A percentile compares a stretch with the other conserved stretches of the same genome.
Evolutionary conservation across 163 green algal genomes (phyloP).

Genomic region (Trebouxia gelatinosa): DNA sequence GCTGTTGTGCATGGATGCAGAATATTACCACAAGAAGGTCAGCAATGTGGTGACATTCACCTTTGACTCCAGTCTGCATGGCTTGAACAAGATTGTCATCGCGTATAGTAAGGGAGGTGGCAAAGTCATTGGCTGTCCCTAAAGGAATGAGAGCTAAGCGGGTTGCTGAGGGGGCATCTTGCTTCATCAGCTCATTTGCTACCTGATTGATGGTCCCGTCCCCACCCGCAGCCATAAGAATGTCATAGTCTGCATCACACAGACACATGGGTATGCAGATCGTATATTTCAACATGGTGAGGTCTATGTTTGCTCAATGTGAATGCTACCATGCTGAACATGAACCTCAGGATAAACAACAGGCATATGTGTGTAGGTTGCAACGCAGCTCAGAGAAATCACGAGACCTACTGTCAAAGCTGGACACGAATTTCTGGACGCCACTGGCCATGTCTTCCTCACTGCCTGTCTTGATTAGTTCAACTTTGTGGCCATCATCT

Average conservation of each 20-base stretch:
- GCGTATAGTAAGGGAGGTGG: constrained; percentile 11
- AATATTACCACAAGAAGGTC: too few species aligned
- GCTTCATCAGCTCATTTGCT: constrained; percentile 15
- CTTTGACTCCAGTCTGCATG: constrained; percentile 24
- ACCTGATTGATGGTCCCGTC: constrained; percentile 27
- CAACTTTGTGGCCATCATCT: constrained; percentile 4
- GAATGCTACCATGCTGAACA: background rate
- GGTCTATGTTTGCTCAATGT: background rate
- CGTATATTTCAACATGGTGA: background rate
- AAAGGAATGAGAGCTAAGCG: constrained; percentile 21
- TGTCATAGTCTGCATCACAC: constrained; percentile 18
- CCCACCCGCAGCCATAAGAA: constrained; percentile 19
- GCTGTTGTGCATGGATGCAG: too few species aligned
- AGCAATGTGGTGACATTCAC: too few species aligned
- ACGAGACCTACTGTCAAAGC: background rate
- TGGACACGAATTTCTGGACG: background rate
- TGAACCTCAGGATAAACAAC: background rate
- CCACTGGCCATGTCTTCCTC: constrained; percentile 19
- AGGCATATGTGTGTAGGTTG: background rate
- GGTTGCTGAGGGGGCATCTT: constrained; percentile 17
- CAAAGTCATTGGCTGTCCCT: constrained; percentile 29
- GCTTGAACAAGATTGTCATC: constrained; percentile 23
- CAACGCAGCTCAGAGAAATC: background rate
- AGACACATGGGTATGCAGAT: background rate
- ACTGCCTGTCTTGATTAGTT: constrained; percentile 7